These are phyloP conservation scores for Ambrosia artemisiifolia DNA, from an alignment of 129 eudicot species.

Conservation along the genomic window DNA sequence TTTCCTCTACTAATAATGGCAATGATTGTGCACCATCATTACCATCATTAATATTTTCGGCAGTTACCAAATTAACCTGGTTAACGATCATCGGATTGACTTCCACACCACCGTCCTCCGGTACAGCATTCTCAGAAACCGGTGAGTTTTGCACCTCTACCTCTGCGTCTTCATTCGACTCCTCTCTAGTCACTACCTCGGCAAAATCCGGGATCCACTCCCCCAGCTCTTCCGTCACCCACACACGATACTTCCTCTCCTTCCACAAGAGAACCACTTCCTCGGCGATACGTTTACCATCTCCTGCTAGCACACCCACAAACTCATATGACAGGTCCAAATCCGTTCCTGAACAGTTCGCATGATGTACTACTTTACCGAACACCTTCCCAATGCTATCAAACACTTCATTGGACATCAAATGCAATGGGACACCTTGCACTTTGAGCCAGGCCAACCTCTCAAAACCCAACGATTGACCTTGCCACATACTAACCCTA, in stretches of 20 bases:
- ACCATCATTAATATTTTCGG: too few relatives aligned
- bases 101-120: background rate
- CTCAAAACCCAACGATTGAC: background rate
- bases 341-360: background rate
- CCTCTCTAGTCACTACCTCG: background rate
- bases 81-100: background rate
- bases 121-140: background rate
- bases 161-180: background rate
- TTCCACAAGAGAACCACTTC: background rate
- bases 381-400: background rate
- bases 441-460: background rate
- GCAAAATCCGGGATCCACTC: background rate
- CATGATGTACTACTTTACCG: background rate
- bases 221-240: background rate
- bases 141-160: background rate
- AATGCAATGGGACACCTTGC: background rate
- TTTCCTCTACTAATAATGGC: too few relatives aligned
- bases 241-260: background rate
- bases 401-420: background rate
- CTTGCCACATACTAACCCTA: background rate
- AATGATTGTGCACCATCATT: too few relatives aligned
- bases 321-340: background rate
- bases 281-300: background rate
- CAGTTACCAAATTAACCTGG: too few relatives aligned
- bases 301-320: background rate